Base-by-base conservation (phyloP, 441 rosid genomes). In the Cnidoscolus chayamansa region DNA sequence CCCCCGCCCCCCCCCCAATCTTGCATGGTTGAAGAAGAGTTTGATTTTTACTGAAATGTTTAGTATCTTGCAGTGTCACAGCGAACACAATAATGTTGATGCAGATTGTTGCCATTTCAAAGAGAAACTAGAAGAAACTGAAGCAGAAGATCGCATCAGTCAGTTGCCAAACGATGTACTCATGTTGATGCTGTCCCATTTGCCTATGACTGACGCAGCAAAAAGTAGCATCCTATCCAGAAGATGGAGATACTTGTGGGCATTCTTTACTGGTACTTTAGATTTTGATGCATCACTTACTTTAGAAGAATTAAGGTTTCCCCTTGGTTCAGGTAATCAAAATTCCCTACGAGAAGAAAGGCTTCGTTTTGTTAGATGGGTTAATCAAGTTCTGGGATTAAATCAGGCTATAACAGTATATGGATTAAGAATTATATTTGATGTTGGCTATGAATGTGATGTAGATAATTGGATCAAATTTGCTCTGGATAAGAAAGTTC, bases 401-500 rank as follows among this genome's bases (percentile, higher is more conserved):
- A 48, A 47, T 35, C 60, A 32, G 4, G 56, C 58, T 71, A 10
- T 2, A 19, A 45, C 47, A 1, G 13, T 73, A 4, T 56, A 65
- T 17, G 47, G 25, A 55, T 43, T 55, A 5, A 16, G 32, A 45
- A 37, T 64, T 16, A 15, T 63, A 30, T 73, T 65, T 10, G 57
- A n/a, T 7, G 65, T 64, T 16, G 32, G 12, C 1, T 63, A 0
- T 15, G 13, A 61, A 10, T 2, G 5, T 4, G 68, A 37, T 43
- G 30, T 65, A 4, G 35, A 56, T 9, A 8, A 43, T 10, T 73
- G 70, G 70, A 55, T 73, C 12, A 57, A 10, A 12, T 73, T 64
- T 65, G 70, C 76, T 25, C 4, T 65, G 9, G 64, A 55, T 30
- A 73, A 43, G 31, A 57, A 48, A n/a, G 76, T 65, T 31, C 19